phyloP scores from a whole-genome alignment of 352 stramenopile species.

The Phytophthora idaei region DNA sequence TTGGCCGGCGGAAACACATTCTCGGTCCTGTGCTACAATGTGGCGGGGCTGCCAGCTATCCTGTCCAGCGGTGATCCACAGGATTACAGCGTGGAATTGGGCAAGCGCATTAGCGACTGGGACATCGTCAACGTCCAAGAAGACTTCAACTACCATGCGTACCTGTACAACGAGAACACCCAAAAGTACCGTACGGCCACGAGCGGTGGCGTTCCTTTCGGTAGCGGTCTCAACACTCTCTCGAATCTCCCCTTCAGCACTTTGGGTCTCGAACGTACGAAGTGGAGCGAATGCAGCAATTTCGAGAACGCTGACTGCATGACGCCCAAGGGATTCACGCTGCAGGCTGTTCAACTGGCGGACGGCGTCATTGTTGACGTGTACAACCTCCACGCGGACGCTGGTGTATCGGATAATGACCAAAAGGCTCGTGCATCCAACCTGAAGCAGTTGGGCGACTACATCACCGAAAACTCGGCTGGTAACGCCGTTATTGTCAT shows the following conservation, averaged over 20 bases:
- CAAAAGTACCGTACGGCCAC: conserved; percentile 51
- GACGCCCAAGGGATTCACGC: conserved; percentile 63
- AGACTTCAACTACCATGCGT: conserved; percentile 50
- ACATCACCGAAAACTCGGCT: conserved; percentile 48
- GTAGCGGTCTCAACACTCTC: conserved; percentile 57
- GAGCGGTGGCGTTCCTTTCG: conserved; percentile 51
- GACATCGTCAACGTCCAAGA: conserved; percentile 52
- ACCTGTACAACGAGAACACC: conserved; percentile 47
- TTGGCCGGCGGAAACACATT: conserved; percentile 42
- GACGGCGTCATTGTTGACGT: conserved; percentile 49
- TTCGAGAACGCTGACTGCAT: conserved; percentile 55
- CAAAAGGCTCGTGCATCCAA: conserved; percentile 42
- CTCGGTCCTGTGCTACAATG: conserved; percentile 52
- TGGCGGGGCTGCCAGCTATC: conserved; percentile 48
- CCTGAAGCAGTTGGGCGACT: conserved; percentile 52
- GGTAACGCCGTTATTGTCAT: conserved; percentile 56
- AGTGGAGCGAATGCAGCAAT: conserved; percentile 53
- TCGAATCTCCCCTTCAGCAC: conserved; percentile 49
- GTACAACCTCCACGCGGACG: conserved; percentile 63
- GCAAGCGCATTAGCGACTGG: conserved; percentile 48
- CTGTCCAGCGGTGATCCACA: conserved; percentile 53
- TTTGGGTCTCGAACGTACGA: conserved; percentile 42
- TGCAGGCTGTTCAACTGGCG: conserved; percentile 45
- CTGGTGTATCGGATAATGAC: conserved; percentile 36
- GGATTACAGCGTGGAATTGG: conserved; percentile 50